Conservation (phyloP, 345 rosid species). For the Sisymbrium altissimum region DNA sequence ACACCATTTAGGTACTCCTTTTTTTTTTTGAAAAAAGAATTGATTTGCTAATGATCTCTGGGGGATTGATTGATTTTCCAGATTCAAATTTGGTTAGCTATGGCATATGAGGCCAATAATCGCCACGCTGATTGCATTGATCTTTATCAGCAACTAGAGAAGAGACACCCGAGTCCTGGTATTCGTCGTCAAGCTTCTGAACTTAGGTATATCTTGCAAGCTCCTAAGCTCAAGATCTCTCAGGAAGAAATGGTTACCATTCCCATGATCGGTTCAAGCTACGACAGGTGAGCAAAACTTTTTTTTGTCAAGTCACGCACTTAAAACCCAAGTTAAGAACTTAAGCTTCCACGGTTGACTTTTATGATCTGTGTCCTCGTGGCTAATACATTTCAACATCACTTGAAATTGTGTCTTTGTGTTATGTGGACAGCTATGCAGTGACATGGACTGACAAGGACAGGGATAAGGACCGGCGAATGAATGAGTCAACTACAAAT, state of each 20-base stretch:
- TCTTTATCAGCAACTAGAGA: constrained; percentile 83
- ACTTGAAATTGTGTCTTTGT: neutral
- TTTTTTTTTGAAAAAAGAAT: neutral
- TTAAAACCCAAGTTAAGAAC: neutral
- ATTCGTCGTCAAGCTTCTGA: constrained; percentile 95
- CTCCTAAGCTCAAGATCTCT: constrained; percentile 89
- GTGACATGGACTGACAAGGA: constrained; percentile 79
- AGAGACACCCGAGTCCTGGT: constrained; percentile 67
- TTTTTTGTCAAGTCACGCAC: too few relatives aligned
- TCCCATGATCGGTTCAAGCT: constrained; percentile 71
- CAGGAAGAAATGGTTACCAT: constrained; percentile 93
- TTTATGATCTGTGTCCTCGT: neutral
- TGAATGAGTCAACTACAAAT: constrained; percentile 54
- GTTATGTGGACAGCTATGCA: constrained; percentile 64
- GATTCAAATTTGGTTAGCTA: constrained; percentile 98
- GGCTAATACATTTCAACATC: neutral
- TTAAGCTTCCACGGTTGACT: neutral
- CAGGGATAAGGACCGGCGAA: constrained; percentile 51
- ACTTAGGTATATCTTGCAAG: constrained; percentile 85
- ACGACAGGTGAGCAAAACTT: constrained; percentile 52
- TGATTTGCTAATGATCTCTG: constrained; percentile 22
- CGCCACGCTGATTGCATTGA: constrained; percentile 85
- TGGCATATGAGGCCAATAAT: constrained; percentile 96
- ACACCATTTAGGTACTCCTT: neutral
- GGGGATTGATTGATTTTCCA: constrained; percentile 31